These are phyloP conservation scores for Hypocreales sp. DNA, from an alignment of 2,329 filamentous ascomycete genomes.

Conservation along the genomic window DNA sequence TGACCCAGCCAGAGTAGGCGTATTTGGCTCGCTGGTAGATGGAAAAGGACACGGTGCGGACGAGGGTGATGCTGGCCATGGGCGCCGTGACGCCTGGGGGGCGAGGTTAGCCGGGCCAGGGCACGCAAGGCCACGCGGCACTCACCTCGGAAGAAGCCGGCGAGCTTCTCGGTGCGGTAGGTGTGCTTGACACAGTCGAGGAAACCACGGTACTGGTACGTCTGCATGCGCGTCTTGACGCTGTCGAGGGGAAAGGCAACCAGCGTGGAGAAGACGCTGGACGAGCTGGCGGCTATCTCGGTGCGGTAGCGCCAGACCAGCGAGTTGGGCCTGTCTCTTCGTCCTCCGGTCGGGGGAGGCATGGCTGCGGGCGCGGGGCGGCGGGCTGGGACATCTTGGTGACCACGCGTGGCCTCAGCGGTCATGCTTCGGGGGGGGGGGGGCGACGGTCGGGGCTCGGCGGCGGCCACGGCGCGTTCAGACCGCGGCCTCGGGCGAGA, in stretches of 20 bases:
- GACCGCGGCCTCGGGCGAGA: constrained; percentile 13
- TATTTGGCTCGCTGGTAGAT: constrained; percentile 69
- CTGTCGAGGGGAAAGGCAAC: constrained; percentile 77
- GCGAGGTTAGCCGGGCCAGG: no score
- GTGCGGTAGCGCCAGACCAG: constrained; percentile 64
- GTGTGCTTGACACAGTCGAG: constrained; percentile 60
- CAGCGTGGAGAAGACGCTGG: constrained; percentile 65
- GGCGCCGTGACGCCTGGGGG: constrained; percentile 56
- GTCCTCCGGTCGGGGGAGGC: constrained; percentile 9
- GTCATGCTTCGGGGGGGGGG: constrained; percentile 16
- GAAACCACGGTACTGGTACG: constrained; percentile 64
- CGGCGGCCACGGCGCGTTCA: constrained; percentile 11
- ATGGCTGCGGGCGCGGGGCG: constrained; percentile 13
- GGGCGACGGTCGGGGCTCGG: background rate
- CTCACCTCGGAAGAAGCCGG: constrained; percentile 69
- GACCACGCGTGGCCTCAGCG: constrained; percentile 17
- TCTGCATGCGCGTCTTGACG: constrained; percentile 82
- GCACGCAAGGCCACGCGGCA: no score
- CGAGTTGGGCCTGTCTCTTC: constrained; percentile 17
- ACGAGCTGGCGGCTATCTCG: constrained; percentile 63
- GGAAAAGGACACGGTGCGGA: constrained; percentile 64
- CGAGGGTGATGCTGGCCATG: constrained; percentile 63
- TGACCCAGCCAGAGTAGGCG: constrained; percentile 54
- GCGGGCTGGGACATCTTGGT: constrained; percentile 22
- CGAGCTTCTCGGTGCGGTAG: constrained; percentile 55